Evolutionary conservation across 2,329 filamentous ascomycete species (phyloP), one percentile per base, ranked within the genome.

Genomic region (Eutypella sp.): DNA sequence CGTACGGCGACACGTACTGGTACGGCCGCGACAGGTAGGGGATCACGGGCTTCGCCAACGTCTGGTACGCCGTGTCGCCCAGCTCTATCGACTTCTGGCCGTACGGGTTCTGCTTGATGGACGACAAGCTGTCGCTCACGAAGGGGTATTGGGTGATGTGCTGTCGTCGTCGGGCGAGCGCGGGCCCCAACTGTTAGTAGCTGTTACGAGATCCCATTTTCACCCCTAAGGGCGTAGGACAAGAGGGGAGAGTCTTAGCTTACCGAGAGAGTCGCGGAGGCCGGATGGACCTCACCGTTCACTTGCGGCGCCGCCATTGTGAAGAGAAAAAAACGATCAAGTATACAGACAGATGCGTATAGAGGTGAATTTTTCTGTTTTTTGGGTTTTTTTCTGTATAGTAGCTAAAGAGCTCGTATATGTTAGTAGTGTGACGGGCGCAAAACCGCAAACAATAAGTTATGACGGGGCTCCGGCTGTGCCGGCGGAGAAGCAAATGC

Each of bases 101-200:
- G 63, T 88, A 85, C 42, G 88, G 84, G 71, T 92, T 89, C 62
- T 79, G 74, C 70, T 90, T 88, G 78, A 95, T 85, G 62, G 81
- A 83, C 50, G 80, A 73, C 68, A 96, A 81, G 60, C 83, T 74
- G 67, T 95, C 89, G 62, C 81, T 81, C 63, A 96, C 79, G 55
- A 95, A 69, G 34, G 92, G 92, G 70, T 95, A 96, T 55, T 84
- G 85, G 57, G 83, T 76, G 52, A 96, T 77, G 65, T 96, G 91
- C 89, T 95, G 36, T 41, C 20, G 57, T 34, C n/a, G n/a, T n/a
- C n/a, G n/a, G n/a, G n/a, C n/a, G n/a, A n/a, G n/a, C n/a, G n/a
- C n/a, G n/a, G n/a, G n/a, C n/a, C n/a, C n/a, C n/a, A n/a, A n/a
- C n/a, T n/a, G n/a, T n/a, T n/a, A n/a, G n/a, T n/a, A n/a, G n/a